Conservation (phyloP, 768 basidiomycete species). For the Strobilomyces confusus region DNA sequence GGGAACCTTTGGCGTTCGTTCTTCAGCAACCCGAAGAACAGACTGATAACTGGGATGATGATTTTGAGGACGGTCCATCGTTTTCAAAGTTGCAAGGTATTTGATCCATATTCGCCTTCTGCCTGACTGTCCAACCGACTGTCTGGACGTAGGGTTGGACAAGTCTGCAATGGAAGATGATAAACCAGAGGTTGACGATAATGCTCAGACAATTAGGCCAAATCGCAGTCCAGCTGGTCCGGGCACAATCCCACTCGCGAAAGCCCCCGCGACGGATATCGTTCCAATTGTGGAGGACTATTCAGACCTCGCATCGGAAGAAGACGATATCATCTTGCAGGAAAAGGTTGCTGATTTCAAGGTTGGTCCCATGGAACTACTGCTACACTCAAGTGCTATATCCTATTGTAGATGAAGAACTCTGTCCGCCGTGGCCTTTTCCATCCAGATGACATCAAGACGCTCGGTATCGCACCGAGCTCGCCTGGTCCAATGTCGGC, state of each 20-base stretch:
- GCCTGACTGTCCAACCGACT: not conserved
- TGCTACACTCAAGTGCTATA: not conserved
- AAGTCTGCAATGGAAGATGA: constrained; percentile 57
- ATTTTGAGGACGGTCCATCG: constrained; percentile 93
- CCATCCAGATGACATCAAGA: constrained; percentile 88
- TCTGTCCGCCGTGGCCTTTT: constrained; percentile 71
- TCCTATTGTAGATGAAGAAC: constrained; percentile 56
- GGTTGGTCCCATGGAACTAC: constrained; percentile 36
- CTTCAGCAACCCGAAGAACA: constrained; percentile 78
- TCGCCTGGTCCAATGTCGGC: constrained; percentile 64
- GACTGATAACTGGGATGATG: constrained; percentile 97
- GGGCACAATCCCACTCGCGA: constrained; percentile 49
- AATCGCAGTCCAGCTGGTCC: constrained; percentile 61
- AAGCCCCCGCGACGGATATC: constrained; percentile 59
- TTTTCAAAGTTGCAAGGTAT: constrained; percentile 74
- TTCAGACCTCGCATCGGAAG: constrained; percentile 80
- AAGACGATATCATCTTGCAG: constrained; percentile 64
- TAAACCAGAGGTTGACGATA: constrained; percentile 57
- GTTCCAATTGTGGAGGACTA: constrained; percentile 83
- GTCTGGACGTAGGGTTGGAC: constrained; percentile 49
- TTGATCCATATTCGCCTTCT: not conserved
- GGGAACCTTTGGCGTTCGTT: constrained; percentile 59
- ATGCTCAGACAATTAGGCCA: constrained; percentile 77
- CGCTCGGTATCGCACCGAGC: constrained; percentile 49
- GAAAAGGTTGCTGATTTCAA: constrained; percentile 84